Base-by-base conservation (phyloP, 2,329 filamentous ascomycete genomes). In the Hymenoscyphus infarciens region DNA sequence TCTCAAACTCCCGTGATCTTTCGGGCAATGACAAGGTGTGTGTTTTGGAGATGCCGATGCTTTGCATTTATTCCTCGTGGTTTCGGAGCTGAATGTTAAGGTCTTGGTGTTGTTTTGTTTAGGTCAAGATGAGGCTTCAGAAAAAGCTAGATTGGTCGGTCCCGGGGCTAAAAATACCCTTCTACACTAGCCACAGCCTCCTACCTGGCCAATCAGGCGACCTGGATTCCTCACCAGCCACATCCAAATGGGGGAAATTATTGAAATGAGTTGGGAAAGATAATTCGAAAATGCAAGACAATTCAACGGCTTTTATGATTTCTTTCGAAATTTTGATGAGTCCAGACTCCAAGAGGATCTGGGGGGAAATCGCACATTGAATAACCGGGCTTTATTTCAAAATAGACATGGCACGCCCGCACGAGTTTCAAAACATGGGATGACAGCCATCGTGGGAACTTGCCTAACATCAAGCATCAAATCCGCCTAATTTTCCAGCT, bases 401-500 rank as follows among this genome's bases (percentile, higher is more conserved):
- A 45, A 22, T 52, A 22, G 19, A 52, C 45, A 52, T 22, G 45
- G n/a, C 45, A 25, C 25, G n/a, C 7, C n/a, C 42, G n/a, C 19
- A 13, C 45, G 45, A 52, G 45, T 52, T 52, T 52, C 45, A 52
- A 52, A 22, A 25, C 45, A 52, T 52, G 45, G 45, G 11, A 52
- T 52, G 13, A 52, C n/a, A 52, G 4, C 19, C 19, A 25, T 13
- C 19, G 45, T 25, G 22, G 45, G 45, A 52, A 13, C 7, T 52
- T 38, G 13, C n/a, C 11, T 25, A 10, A 25, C 45, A 25, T 25
- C 45, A 52, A 52, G 10, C 19, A 22, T 52, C 45, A 52, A 38
- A 52, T 25, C 45, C 45, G 10, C 19, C 45, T 22, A 11, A 25
- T 52, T 13, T 25, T 52, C 19, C n/a, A 22, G 3, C 45, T 52